A percentile compares a stretch with the other conserved stretches of the same genome.
Conservation (phyloP, 2,329 filamentous ascomycete genomes). For the Albophoma yamanashiensis region DNA sequence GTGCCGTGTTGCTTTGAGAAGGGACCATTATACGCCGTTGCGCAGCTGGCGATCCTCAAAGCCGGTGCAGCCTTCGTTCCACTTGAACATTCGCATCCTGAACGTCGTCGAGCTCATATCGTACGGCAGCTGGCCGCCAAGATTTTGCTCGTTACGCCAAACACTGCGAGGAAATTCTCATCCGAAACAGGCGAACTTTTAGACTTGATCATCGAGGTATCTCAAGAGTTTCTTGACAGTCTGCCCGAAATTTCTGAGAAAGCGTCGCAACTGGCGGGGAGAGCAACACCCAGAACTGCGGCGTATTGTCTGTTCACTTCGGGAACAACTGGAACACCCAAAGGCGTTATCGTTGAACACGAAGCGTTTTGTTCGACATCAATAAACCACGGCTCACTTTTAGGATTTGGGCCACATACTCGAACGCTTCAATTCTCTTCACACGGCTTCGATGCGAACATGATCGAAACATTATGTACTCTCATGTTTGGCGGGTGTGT, state of each 20-base stretch:
- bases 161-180: neutral
- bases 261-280: neutral
- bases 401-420: neutral
- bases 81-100: neutral
- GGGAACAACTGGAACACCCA: slow-evolving; percentile 9
- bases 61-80: neutral
- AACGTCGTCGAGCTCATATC: neutral
- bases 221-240: neutral
- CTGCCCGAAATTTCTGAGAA: neutral
- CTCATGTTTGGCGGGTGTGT: slow-evolving; percentile 13
- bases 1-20: neutral
- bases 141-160: neutral
- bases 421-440: slow-evolving; percentile 8
- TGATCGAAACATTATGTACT: slow-evolving; percentile 12
- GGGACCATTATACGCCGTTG: neutral
- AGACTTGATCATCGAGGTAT: neutral
- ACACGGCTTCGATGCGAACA: slow-evolving; percentile 8
- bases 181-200: neutral
- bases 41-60: neutral
- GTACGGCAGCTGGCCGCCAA: neutral
- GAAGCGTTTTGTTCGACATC: slow-evolving; percentile 2
- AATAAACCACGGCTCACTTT: neutral
- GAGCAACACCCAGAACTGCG: neutral
- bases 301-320: slow-evolving; percentile 8
- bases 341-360: slow-evolving; percentile 10